phyloP scores from a whole-genome alignment of 257 asterid genomes.

The Solanum etuberosum region DNA sequence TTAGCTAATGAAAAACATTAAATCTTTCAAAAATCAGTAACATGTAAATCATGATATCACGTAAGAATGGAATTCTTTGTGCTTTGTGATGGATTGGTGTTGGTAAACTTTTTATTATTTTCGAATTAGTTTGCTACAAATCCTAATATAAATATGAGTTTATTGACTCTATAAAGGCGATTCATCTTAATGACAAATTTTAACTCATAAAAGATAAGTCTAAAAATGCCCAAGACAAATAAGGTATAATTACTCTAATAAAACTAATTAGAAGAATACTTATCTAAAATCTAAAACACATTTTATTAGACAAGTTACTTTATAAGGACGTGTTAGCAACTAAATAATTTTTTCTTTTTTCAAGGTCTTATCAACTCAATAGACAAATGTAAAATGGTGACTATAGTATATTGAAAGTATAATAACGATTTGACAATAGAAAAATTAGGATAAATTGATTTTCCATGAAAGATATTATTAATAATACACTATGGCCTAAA shows the following conservation, averaged over 20 bases:
- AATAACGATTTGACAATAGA: not conserved
- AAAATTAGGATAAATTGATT: not conserved
- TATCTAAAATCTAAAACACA: not conserved
- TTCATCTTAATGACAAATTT: too few relatives aligned
- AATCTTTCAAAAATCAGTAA: too few relatives aligned
- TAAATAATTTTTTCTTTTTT: not conserved
- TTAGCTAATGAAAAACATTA: too few relatives aligned
- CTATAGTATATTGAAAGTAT: not conserved
- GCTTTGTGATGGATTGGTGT: too few relatives aligned
- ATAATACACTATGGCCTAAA: not conserved
- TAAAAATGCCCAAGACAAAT: not conserved
- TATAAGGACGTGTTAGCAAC: not conserved
- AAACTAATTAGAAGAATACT: not conserved
- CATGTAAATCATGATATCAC: too few relatives aligned
- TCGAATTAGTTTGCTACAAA: not conserved
- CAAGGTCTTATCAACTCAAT: not conserved
- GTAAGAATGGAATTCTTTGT: too few relatives aligned
- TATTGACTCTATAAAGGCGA: not conserved
- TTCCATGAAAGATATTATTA: not conserved
- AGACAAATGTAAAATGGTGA: not conserved
- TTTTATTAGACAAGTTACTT: not conserved
- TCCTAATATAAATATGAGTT: not conserved
- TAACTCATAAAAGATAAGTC: not conserved
- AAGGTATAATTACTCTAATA: not conserved
- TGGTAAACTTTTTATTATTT: too few relatives aligned